Conservation (phyloP, 176 grass and related monocot species). For the Eragrostis curvula region DNA sequence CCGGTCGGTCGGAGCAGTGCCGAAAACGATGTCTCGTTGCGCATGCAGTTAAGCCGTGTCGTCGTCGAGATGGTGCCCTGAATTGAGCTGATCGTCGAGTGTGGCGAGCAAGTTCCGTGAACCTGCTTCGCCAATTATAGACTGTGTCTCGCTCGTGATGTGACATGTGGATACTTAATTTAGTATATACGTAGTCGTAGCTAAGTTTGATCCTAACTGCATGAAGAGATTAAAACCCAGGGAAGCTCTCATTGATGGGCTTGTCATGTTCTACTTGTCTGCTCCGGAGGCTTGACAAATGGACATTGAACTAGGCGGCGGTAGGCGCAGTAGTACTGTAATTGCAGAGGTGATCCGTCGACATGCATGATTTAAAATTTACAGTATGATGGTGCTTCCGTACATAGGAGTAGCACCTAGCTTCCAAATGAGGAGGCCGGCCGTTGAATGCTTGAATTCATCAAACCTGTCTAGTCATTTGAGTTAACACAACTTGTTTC, state of each 20-base stretch:
- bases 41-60: constrained; percentile 1
- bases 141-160: neutral
- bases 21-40: constrained; percentile 25
- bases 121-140: constrained; percentile 4
- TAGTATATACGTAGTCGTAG: too few species aligned
- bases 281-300: constrained; percentile 13
- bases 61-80: neutral
- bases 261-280: constrained; percentile 26
- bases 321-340: neutral
- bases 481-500: neutral
- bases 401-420: neutral
- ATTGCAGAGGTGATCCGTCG: neutral
- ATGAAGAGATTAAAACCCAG: too few species aligned
- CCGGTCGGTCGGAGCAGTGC: constrained; percentile 14
- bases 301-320: constrained; percentile 28
- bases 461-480: neutral
- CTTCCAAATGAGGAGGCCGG: neutral
- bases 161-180: neutral
- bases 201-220: too few species aligned
- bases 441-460: neutral
- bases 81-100: neutral
- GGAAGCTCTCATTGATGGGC: neutral
- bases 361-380: neutral
- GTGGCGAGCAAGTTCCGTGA: neutral
- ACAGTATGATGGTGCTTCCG: too few species aligned